Percentiles rank a stretch among this genome's conserved stretches.
phyloP scores from a whole-genome alignment of 2,329 filamentous ascomycete genomes.

The Trichophyton equinum region DNA sequence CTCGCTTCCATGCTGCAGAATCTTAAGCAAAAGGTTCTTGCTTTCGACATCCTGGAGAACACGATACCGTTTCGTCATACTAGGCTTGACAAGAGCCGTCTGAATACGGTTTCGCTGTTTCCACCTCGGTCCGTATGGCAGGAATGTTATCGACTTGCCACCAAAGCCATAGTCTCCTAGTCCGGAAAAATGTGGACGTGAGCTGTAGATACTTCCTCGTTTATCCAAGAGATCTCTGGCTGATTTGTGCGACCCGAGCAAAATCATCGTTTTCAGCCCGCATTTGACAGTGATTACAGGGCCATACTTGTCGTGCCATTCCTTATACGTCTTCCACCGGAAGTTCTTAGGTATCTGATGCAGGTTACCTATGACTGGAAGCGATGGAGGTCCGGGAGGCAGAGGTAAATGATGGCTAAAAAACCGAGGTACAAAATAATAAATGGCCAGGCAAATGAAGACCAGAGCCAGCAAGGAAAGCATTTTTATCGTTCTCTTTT shows the following conservation, averaged over 20 bases:
- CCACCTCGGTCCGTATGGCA: slow-evolving; percentile 13
- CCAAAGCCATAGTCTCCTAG: not conserved
- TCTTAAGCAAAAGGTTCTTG: slow-evolving; percentile 11
- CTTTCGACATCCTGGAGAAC: slow-evolving; percentile 13
- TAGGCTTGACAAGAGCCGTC: slow-evolving; percentile 5
- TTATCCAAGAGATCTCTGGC: slow-evolving; percentile 30
- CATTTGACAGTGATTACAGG: slow-evolving; percentile 24
- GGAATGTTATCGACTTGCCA: not conserved
- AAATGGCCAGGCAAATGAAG: not conserved
- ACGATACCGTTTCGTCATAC: slow-evolving; percentile 7
- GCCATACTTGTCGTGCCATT: slow-evolving; percentile 27
- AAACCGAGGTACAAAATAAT: not conserved
- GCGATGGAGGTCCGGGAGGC: slow-evolving; percentile 19
- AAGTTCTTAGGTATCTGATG: slow-evolving; percentile 20
- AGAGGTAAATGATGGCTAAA: not conserved
- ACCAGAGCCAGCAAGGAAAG: not conserved
- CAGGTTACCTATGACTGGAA: slow-evolving; percentile 24
- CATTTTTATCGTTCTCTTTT: not conserved
- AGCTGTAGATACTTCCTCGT: slow-evolving; percentile 29
- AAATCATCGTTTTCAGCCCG: slow-evolving; percentile 23
- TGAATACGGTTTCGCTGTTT: slow-evolving; percentile 11
- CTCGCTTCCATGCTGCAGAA: slow-evolving; percentile 12
- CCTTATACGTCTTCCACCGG: slow-evolving; percentile 19
- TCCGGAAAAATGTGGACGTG: slow-evolving; percentile 14
- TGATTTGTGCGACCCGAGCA: slow-evolving; percentile 23